Base-by-base conservation (phyloP, 225 moss, liverwort and hornwort genomes). In the Ulota crispa region DNA sequence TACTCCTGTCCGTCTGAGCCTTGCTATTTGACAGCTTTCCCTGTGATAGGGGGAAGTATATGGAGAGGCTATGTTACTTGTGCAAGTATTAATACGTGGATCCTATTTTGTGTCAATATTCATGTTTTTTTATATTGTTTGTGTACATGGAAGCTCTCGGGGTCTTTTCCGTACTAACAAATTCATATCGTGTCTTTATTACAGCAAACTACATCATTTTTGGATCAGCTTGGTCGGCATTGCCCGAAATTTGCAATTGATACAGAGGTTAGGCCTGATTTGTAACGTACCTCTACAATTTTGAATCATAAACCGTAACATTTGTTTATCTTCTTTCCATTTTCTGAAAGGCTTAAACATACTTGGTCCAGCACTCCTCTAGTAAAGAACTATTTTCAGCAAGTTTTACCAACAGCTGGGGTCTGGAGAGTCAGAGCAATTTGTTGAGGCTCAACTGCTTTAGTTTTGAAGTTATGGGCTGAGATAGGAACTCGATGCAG, bases 171-270 rank as follows among this genome's bases (percentile, higher is more conserved):
- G 36, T 78, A 16, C 56, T 82, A 43, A 83, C 73, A 63, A 21
- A 69, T 41, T 1, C 31, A 24, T n/a, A 28, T 24, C 20, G n/a
- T 73, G 27, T 28, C 6, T 64, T 82, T 82, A 70, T 61, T 60
- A 62, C 93, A 99, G 99, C 83, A 92, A 91, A 91, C 80, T 72
- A 92, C 96, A 50, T 78, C 86, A 70, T 99, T 93, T 96, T 74
- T 92, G 78, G 96, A 99, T 84, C 91, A 94, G 77, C 85, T 99
- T 76, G 99, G 99, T 83, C 96, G 96, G 53, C 96, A 99, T 88
- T 94, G 96, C 72, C 93, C 99, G 76, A 93, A 94, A 61, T 96
- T 94, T 85, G 96, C 92, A 79, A 69, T 93, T 12, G 79, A 94
- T 88, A 94, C 87, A 83, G 99, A 99, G 96, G 99, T 95, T 41